Percentiles rank a stretch among this genome's conserved stretches.
Evolutionary conservation across 2,329 filamentous ascomycete genomes (phyloP).

Genomic region (Blastomyces parvus): DNA sequence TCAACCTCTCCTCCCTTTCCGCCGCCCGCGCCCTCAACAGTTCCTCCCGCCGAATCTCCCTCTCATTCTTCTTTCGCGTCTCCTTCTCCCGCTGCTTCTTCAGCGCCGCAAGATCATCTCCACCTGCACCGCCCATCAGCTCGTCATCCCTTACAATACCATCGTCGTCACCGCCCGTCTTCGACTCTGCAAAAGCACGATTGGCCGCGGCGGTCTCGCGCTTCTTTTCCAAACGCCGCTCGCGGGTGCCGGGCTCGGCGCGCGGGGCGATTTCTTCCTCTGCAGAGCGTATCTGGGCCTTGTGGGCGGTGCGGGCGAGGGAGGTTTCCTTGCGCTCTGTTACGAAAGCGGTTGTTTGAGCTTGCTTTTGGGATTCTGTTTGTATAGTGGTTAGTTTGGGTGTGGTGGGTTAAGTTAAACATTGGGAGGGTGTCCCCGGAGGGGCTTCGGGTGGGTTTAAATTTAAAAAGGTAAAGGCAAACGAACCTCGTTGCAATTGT

Average conservation of each 20-base stretch:
- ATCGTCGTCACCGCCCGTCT: constrained; percentile 41
- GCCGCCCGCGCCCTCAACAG: constrained; percentile 61
- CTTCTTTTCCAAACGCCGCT: constrained; percentile 80
- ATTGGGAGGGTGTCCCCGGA: constrained; percentile 13
- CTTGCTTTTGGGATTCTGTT: constrained; percentile 32
- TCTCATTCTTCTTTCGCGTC: constrained; percentile 68
- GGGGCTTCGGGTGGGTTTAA: neutral
- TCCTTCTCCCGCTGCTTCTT: constrained; percentile 57
- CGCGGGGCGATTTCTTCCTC: constrained; percentile 70
- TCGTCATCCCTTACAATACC: constrained; percentile 61
- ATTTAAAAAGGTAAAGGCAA: neutral
- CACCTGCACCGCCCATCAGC: constrained; percentile 58
- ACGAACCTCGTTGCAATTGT: constrained; percentile 41
- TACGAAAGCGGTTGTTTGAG: constrained; percentile 51
- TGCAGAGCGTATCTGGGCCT: constrained; percentile 25
- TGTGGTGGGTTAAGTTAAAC: constrained; percentile 13
- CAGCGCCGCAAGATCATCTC: constrained; percentile 46
- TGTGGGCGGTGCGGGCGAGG: constrained; percentile 46
- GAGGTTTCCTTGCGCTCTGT: constrained; percentile 58
- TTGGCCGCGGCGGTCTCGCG: constrained; percentile 62
- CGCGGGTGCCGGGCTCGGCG: constrained; percentile 70
- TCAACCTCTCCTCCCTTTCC: constrained; percentile 69
- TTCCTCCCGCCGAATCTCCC: constrained; percentile 76
- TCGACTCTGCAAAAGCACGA: constrained; percentile 57
- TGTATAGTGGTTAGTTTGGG: constrained; percentile 18